phyloP scores from a whole-genome alignment of 2,329 filamentous ascomycete genomes.

The Fusarium heterosporum region DNA sequence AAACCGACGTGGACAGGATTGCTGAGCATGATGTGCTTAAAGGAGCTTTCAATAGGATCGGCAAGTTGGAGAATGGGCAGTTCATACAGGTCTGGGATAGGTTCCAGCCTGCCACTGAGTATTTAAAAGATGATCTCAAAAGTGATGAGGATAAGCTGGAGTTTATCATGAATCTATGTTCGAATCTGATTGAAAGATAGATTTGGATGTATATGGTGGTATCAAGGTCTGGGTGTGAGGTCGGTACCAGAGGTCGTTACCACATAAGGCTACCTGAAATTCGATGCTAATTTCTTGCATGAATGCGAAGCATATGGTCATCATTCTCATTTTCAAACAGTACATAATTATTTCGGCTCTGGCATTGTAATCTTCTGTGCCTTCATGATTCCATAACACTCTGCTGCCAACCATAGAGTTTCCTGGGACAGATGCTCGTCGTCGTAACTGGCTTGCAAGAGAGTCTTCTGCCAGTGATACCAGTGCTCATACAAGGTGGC shows the following conservation, averaged over 20 bases:
- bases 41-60: not conserved
- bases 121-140: not conserved
- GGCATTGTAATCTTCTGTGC: not conserved
- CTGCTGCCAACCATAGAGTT: not conserved
- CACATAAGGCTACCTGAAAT: too few species aligned
- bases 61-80: not conserved
- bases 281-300: too few species aligned
- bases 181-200: not conserved
- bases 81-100: not conserved
- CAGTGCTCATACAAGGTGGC: slow-evolving; percentile 23
- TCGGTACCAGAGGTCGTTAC: too few species aligned
- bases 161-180: not conserved
- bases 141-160: not conserved
- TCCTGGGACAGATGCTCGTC: not conserved
- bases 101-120: not conserved
- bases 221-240: too few species aligned
- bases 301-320: too few species aligned
- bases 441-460: slow-evolving; percentile 5
- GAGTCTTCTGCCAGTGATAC: slow-evolving; percentile 12
- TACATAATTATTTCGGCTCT: too few species aligned
- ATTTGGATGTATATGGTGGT: not conserved
- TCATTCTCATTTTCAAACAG: too few species aligned
- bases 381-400: slow-evolving; percentile 24
- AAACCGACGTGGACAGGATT: not conserved
- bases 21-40: not conserved